Conservation (phyloP, 352 stramenopile species). For the Globisporangium emineosum region DNA sequence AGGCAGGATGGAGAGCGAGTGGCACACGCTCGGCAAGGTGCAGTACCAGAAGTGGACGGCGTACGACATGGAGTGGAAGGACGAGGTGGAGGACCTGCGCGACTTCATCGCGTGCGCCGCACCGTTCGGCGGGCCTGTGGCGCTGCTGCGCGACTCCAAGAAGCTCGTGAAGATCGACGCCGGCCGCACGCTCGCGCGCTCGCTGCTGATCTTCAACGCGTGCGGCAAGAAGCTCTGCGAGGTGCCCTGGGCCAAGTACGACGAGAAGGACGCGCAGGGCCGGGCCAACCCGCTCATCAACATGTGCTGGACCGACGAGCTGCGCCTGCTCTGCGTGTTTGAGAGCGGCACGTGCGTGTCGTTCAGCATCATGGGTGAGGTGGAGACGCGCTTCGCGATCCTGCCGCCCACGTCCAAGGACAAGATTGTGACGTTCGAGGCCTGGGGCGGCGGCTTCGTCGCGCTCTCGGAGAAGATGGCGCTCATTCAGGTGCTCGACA, state of each 20-base stretch:
- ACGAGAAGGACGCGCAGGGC: constrained; percentile 48
- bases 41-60: constrained; percentile 85
- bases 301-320: constrained; percentile 81
- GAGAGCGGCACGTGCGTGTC: constrained; percentile 65
- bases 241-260: constrained; percentile 64
- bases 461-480: constrained; percentile 80
- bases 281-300: constrained; percentile 53
- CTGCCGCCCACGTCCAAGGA: constrained; percentile 60
- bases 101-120: constrained; percentile 59
- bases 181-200: constrained; percentile 41
- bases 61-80: constrained; percentile 66
- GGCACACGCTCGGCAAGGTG: constrained; percentile 82
- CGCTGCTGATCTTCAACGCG: constrained; percentile 75
- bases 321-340: constrained; percentile 80
- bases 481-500: constrained; percentile 75
- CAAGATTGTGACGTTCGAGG: constrained; percentile 76
- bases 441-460: constrained; percentile 71
- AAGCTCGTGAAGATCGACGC: constrained; percentile 69
- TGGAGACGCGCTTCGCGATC: constrained; percentile 71
- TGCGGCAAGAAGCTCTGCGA: constrained; percentile 57
- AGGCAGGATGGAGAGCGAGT: constrained; percentile 63
- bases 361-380: constrained; percentile 67
- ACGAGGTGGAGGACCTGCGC: constrained; percentile 57
- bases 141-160: constrained; percentile 71
- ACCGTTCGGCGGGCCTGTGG: constrained; percentile 68